Conservation (phyloP, 495 filamentous ascomycete genomes). For the Filosporella fistucella region DNA sequence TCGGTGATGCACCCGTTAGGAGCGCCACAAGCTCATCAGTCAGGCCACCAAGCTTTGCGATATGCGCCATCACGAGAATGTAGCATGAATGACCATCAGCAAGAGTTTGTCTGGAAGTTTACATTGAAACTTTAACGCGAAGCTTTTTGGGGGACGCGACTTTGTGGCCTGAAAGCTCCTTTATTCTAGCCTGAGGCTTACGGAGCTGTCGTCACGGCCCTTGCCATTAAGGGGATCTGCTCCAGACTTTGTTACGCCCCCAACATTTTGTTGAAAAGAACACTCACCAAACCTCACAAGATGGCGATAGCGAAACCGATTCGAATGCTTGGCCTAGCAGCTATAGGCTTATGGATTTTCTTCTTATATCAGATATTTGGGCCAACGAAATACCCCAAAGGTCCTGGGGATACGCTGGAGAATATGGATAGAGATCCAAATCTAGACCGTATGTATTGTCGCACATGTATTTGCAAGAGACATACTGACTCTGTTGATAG, state of each 20-base stretch:
- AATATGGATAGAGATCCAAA: conserved; percentile 72
- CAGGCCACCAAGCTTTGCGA: conserved; percentile 40
- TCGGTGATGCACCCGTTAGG: conserved; percentile 25
- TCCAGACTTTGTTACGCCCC: neutral
- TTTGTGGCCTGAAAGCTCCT: too few relatives aligned
- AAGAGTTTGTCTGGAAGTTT: neutral
- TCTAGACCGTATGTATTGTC: conserved; percentile 59
- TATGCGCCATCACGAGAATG: conserved; percentile 38
- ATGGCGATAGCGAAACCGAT: conserved; percentile 85
- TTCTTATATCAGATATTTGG: conserved; percentile 68
- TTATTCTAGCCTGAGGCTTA: too few relatives aligned
- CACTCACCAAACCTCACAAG: conserved; percentile 14
- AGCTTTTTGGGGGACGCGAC: conserved; percentile 2
- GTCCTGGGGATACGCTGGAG: conserved; percentile 36
- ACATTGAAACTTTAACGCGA: neutral
- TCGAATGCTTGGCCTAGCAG: conserved; percentile 68
- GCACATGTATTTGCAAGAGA: neutral
- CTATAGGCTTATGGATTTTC: conserved; percentile 66
- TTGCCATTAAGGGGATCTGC: conserved; percentile 2
- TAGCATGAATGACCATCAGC: neutral
- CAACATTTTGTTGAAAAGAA: neutral
- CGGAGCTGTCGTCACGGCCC: neutral
- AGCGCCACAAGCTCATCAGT: conserved; percentile 50
- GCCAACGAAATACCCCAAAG: conserved; percentile 31
- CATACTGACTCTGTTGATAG: conserved; percentile 37